These are phyloP conservation scores for Bipolaris bicolor DNA, from an alignment of 2,329 filamentous ascomycete genomes.

Conservation along the genomic window DNA sequence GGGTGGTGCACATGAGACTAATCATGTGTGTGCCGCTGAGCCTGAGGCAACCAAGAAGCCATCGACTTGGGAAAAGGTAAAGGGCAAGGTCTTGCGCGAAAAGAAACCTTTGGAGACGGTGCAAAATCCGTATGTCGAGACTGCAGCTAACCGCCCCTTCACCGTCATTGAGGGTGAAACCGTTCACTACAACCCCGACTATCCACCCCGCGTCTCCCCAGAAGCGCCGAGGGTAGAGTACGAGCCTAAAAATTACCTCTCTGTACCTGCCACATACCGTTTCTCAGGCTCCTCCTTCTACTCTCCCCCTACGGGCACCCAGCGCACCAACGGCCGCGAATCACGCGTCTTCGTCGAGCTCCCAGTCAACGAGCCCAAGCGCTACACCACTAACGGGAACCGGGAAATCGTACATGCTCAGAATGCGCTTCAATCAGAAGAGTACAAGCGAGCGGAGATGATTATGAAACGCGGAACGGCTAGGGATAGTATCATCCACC, in stretches of 20 bases:
- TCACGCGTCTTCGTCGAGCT: conserved; percentile 9
- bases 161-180: not conserved
- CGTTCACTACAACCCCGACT: no score
- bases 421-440: not conserved
- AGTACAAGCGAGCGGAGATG: conserved; percentile 10
- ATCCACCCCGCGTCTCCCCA: not conserved
- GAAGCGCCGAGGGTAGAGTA: not conserved
- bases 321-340: not conserved
- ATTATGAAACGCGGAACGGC: conserved; percentile 2
- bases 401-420: not conserved
- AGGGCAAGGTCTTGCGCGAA: not conserved
- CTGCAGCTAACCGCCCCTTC: conserved; percentile 10
- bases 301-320: not conserved
- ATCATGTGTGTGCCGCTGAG: not conserved
- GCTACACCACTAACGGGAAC: not conserved
- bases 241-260: not conserved
- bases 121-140: not conserved
- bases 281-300: not conserved
- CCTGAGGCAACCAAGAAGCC: not conserved
- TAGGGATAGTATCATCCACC: not conserved
- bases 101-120: not conserved
- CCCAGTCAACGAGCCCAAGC: not conserved
- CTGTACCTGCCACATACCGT: not conserved
- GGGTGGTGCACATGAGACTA: not conserved
- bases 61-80: conserved; percentile 10